phyloP scores from a whole-genome alignment of 768 basidiomycete genomes.

The Tulasnella sp. region DNA sequence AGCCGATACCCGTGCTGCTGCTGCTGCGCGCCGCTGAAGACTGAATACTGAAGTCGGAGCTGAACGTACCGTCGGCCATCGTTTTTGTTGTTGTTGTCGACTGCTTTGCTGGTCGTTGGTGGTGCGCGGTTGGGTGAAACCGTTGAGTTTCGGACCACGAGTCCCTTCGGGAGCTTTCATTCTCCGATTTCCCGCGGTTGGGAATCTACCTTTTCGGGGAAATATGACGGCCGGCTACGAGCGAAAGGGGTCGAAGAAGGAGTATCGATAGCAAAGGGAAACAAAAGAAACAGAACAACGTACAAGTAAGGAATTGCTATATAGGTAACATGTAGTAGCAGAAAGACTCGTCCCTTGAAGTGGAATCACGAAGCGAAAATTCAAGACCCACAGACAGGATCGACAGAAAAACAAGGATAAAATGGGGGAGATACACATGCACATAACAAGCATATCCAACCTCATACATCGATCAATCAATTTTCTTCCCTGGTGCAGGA shows the following conservation, averaged over 20 bases:
- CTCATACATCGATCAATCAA: background rate
- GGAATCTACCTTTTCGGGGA: background rate
- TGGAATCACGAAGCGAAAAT: too few species aligned
- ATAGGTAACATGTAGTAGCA: too few species aligned
- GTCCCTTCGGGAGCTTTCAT: background rate
- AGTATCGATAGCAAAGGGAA: too few species aligned
- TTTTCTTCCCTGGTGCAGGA: background rate
- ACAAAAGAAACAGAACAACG: too few species aligned
- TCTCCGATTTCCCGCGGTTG: background rate
- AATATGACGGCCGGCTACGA: background rate
- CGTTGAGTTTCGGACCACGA: conserved; percentile 4
- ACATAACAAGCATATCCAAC: background rate
- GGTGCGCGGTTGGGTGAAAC: background rate
- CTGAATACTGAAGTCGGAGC: conserved; percentile 25
- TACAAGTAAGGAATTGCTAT: too few species aligned
- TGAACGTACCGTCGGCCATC: conserved; percentile 29
- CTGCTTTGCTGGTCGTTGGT: background rate
- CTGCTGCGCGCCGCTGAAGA: background rate
- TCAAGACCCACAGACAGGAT: too few species aligned
- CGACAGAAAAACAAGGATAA: background rate
- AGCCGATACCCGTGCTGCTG: conserved; percentile 12
- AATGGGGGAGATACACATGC: background rate
- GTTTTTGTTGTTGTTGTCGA: background rate
- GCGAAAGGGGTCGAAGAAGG: too few species aligned
- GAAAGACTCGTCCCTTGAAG: too few species aligned